These are phyloP conservation scores for Amanita rimosa DNA, from an alignment of 768 basidiomycete species.

Conservation along the genomic window DNA sequence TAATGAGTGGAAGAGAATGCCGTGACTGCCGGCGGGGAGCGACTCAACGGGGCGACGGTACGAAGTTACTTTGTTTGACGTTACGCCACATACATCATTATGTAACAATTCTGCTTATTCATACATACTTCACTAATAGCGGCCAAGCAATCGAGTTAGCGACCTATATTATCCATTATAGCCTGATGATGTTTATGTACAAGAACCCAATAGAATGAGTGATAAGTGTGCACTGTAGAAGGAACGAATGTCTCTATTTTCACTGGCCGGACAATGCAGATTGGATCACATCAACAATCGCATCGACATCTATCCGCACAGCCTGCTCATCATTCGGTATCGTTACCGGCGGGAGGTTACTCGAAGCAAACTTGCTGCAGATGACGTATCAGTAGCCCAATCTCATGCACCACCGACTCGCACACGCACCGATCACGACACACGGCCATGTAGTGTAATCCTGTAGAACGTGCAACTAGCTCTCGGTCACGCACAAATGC, in stretches of 20 bases:
- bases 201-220: neutral
- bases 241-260: neutral
- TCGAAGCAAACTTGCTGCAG: constrained; percentile 23
- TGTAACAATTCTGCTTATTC: too few relatives aligned
- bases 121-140: too few relatives aligned
- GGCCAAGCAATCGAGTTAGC: too few relatives aligned
- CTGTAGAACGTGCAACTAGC: constrained; percentile 39
- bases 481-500: constrained; percentile 55
- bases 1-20: too few relatives aligned
- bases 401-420: neutral
- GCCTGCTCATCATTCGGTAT: constrained; percentile 14
- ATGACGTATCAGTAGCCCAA: neutral
- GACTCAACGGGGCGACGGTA: too few relatives aligned
- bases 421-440: constrained; percentile 25
- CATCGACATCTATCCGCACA: constrained; percentile 27
- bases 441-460: constrained; percentile 52
- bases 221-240: too few relatives aligned
- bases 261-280: neutral
- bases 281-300: constrained; percentile 27
- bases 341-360: constrained; percentile 22
- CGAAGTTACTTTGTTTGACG: too few relatives aligned
- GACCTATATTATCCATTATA: too few relatives aligned
- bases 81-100: too few relatives aligned
- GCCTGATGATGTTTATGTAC: too few relatives aligned
- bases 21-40: too few relatives aligned